Percentiles rank a stretch among this genome's conserved stretches.
Evolutionary conservation across 2,329 filamentous ascomycete species (phyloP).

Genomic region (Hymenoscyphus fraxineus): DNA sequence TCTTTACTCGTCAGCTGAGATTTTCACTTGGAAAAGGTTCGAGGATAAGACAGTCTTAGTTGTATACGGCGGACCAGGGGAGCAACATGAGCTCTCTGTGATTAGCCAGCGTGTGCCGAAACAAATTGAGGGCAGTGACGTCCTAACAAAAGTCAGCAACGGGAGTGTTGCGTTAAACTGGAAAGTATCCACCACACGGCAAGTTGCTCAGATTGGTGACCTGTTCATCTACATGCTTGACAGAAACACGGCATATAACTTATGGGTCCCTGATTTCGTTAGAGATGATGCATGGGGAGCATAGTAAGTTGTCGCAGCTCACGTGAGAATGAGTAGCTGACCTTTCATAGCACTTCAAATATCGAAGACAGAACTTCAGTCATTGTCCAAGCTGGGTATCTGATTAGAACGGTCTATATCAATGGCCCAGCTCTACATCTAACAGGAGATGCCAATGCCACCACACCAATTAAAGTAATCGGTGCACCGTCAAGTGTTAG

Average conservation of each 20-base stretch:
- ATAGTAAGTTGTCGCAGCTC: constrained; percentile 26
- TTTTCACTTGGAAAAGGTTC: constrained; percentile 67
- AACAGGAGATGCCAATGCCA: constrained; percentile 69
- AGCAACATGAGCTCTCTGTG: constrained; percentile 60
- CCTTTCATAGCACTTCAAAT: constrained; percentile 25
- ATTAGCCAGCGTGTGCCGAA: constrained; percentile 34
- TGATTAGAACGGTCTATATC: constrained; percentile 57
- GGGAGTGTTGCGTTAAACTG: constrained; percentile 51
- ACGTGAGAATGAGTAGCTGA: constrained; percentile 6
- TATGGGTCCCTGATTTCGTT: constrained; percentile 60
- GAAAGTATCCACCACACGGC: constrained; percentile 50
- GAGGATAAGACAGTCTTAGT: constrained; percentile 56
- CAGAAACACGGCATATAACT: constrained; percentile 63
- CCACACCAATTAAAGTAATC: constrained; percentile 64
- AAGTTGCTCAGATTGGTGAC: constrained; percentile 46
- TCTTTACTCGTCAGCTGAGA: constrained; percentile 66
- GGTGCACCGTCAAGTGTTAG: constrained; percentile 52
- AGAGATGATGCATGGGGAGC: constrained; percentile 36
- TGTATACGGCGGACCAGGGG: constrained; percentile 59
- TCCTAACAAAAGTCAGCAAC: constrained; percentile 36
- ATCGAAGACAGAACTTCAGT: constrained; percentile 42
- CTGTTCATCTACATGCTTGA: constrained; percentile 42
- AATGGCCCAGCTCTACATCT: constrained; percentile 55
- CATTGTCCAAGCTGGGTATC: constrained; percentile 61
- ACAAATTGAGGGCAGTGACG: constrained; percentile 30